phyloP scores from a whole-genome alignment of 306 rosid species.

The Alnus rubra region DNA sequence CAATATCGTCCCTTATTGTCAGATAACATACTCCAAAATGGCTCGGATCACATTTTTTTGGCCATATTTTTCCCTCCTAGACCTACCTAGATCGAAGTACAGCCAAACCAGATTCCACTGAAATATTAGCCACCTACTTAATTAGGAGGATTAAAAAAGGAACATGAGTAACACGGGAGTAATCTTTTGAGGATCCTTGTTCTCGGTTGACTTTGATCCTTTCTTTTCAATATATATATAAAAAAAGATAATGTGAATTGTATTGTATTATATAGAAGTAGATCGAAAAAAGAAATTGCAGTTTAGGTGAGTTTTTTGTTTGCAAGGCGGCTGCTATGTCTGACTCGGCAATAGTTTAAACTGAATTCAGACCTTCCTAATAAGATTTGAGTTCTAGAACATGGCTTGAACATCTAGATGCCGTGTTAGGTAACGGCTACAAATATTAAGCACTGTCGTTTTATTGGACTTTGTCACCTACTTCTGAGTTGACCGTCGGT shows the following conservation, averaged over 20 bases:
- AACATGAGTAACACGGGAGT: neutral
- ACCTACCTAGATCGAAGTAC: neutral
- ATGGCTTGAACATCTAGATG: too few relatives aligned
- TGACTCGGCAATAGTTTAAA: neutral
- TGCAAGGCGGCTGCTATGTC: neutral
- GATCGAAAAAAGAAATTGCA: too few relatives aligned
- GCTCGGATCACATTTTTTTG: neutral
- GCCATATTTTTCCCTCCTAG: neutral
- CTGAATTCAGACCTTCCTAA: neutral
- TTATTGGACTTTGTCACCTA: conserved; percentile 24
- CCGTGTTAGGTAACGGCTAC: neutral
- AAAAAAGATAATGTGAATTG: neutral
- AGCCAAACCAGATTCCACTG: neutral
- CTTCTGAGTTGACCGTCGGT: conserved; percentile 11
- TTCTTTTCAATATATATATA: neutral
- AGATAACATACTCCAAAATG: neutral
- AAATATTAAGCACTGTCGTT: neutral
- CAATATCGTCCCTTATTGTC: too few relatives aligned
- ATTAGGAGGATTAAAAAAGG: neutral
- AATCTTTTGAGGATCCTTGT: neutral
- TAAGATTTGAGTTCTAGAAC: too few relatives aligned
- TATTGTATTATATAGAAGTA: neutral
- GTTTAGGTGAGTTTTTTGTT: conserved; percentile 12
- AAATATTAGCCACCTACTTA: neutral
- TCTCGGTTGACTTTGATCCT: neutral